Base-by-base conservation (phyloP, 2,329 filamentous ascomycete species). In the Penicillium frequentans region DNA sequence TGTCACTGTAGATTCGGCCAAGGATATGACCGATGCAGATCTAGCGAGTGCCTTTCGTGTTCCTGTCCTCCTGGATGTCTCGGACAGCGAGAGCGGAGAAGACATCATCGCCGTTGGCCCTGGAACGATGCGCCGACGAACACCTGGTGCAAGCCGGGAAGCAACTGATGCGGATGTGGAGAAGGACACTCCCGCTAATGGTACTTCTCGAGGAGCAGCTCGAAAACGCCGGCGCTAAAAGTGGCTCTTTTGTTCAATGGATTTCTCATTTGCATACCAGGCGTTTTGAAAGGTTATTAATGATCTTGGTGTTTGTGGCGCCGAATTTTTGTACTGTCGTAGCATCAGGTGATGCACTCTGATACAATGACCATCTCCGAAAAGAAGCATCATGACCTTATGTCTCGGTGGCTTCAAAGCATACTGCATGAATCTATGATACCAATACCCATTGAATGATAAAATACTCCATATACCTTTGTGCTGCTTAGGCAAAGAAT, bases 31-130 rank as follows among this genome's bases (percentile, higher is more conserved):
- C 11, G 83, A 84, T 9, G 74, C 74, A 2, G 80, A 85, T 51
- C 80, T 47, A 3, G 45, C 82, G 37, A 83, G 81, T 7, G 80
- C 82, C n/a, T 98, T 97, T 72, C 84, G 86, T 56, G 96, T 99
- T 88, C 96, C 95, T 0, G 90, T 99, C 3, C 77, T 97, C n/a
- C 85, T 96, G 61, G 91, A 96, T 70, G 85, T 98, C 46, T 91
- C 92, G 48, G 92, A 96, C 68, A 96, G 91, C 66, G 95, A 98
- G 70, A 96, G 91, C 70, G 95, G 97, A 70, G 95, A 99, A 67
- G 96, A 99, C 70, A 83, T 88, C 49, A 77, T 88, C 35, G 82
- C 84, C 35, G 80, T 88, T 52, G 86, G 86, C 0, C 82, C 85
- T 1, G 93, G 93, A 11, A 96, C 95, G 47, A 93, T 96, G 82